phyloP scores from a whole-genome alignment of 169 alveolate species.

The Plasmodium falciparum region DNA sequence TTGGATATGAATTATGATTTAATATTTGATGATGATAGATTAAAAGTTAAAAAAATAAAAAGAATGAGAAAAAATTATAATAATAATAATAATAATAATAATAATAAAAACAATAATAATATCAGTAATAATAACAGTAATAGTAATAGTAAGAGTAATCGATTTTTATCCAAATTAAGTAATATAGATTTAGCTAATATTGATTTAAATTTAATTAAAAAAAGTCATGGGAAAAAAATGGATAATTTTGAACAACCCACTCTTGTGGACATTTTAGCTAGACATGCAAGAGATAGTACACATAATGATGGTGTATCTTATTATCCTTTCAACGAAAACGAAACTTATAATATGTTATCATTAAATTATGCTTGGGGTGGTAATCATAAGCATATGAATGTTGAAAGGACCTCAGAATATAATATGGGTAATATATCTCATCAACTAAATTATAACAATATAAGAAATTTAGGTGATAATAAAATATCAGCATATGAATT shows the following conservation, averaged over 20 bases:
- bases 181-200: background rate
- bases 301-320: slow-evolving; percentile 39
- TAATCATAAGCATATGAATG: no score
- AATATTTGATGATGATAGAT: slow-evolving; percentile 14
- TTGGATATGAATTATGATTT: slow-evolving; percentile 16
- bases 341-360: slow-evolving; percentile 17
- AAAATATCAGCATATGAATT: background rate
- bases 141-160: background rate
- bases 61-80: background rate
- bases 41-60: slow-evolving; percentile 10
- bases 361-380: slow-evolving; percentile 34
- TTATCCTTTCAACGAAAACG: slow-evolving; percentile 29
- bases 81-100: background rate
- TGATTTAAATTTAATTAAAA: slow-evolving; percentile 32
- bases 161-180: no score
- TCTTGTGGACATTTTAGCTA: slow-evolving; percentile 62
- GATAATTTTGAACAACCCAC: slow-evolving; percentile 26
- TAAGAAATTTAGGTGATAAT: background rate
- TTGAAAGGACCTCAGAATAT: slow-evolving; percentile 9
- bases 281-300: slow-evolving; percentile 73
- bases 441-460: background rate
- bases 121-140: background rate
- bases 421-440: slow-evolving; percentile 34
- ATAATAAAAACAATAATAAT: no score
- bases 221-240: slow-evolving; percentile 1